Base-by-base conservation (phyloP, 495 filamentous ascomycete genomes). In the Hypoxylon cercidicola region DNA sequence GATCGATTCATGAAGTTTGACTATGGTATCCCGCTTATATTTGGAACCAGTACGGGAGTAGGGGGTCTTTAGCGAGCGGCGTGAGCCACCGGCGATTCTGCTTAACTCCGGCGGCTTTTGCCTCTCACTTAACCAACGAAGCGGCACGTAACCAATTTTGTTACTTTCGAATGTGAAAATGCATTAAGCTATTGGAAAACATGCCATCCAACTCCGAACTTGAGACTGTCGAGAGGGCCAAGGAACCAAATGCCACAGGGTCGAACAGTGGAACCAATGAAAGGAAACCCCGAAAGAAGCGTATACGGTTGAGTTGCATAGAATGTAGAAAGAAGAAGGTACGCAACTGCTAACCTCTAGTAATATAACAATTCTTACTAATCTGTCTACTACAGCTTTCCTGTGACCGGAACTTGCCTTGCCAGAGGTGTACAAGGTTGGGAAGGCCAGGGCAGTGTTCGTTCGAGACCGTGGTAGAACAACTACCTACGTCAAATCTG, bases 241-340 rank as follows among this genome's bases (percentile, higher is more conserved):
- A 41, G 20, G 20, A 47, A 20, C 9, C 41, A 34, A 41, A 8
- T 44, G 4, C 23, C 37, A 49, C 34, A 12, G 25, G 13, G 1
- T 19, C 30, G 40, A 52, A 64, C 15, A 15, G 16, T 3, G 25
- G 15, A 7, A 43, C 28, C 7, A 23, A 4, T 12, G 53, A 43
- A 39, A 63, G 39, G 23, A 61, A 53, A 37, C 16, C n/a, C 8
- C 60, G 67, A 15, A 70, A 61, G 53, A 70, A 39, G 37, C 70
- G 67, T 11, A 25, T 64, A 12, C 55, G 51, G 23, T 39, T 73
- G 11, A 73, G 64, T 32, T 73, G 70, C 41, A 45, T 47, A 2
- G 70, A 70, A 55, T 73, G 70, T 25, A 62, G 67, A 19, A 62
- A 50, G 37, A 73, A 70, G 51, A 73, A 73, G 64, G 70, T 70